Conservation (phyloP, 169 alveolate species). For the Eimeria zaria region DNA sequence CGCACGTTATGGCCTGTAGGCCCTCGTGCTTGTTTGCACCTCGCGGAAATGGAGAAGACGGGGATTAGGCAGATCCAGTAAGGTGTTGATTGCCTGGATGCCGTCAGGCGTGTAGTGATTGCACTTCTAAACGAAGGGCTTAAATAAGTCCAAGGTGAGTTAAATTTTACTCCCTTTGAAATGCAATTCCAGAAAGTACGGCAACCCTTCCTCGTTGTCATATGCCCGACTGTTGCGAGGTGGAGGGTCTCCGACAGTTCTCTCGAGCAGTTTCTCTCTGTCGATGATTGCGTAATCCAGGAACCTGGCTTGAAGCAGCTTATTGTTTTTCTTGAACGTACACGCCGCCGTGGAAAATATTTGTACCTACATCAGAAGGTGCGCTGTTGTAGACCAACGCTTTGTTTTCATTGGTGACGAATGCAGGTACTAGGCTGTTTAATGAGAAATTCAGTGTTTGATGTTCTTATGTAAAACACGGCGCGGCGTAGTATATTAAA, state of each 20-base stretch:
- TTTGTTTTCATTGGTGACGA: not conserved
- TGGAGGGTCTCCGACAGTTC: not conserved
- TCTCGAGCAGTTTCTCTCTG: not conserved
- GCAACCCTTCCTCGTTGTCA: not conserved
- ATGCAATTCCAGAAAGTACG: not conserved
- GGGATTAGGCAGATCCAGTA: not conserved
- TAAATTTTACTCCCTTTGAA: not conserved
- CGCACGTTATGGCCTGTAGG: not conserved
- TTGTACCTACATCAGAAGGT: not conserved
- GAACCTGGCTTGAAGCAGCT: not conserved
- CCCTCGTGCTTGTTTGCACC: not conserved
- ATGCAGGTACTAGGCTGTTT: not conserved
- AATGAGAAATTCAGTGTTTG: not conserved
- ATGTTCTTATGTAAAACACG: not conserved
- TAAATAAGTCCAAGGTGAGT: not conserved
- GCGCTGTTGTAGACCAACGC: not conserved
- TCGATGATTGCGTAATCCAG: not conserved
- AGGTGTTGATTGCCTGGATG: not conserved
- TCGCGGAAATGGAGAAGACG: not conserved
- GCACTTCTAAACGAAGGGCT: not conserved
- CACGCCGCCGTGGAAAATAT: not conserved
- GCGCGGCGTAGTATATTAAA: not conserved
- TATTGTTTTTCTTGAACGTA: not conserved
- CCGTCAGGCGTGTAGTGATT: not conserved
- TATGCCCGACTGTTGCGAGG: not conserved